Conservation (phyloP, 2,329 filamentous ascomycete species). For the Monilinia fructigena region DNA sequence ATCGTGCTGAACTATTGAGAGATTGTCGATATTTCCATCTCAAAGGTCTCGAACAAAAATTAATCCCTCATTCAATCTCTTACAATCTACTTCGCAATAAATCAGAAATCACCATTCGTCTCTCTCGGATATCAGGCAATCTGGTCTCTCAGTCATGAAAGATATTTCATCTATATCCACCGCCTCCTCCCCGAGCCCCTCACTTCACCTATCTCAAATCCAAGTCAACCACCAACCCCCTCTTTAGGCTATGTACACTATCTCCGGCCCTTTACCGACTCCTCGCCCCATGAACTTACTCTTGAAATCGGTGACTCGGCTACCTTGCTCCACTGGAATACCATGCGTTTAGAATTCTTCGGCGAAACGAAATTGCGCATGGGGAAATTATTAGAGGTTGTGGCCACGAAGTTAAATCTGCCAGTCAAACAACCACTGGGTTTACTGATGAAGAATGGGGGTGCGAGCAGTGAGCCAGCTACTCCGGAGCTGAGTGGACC, state of each 20-base stretch:
- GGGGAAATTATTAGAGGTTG: constrained; percentile 71
- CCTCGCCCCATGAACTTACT: constrained; percentile 68
- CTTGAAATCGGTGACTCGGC: constrained; percentile 69
- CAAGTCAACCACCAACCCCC: constrained; percentile 25
- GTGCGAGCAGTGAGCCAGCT: constrained; percentile 58
- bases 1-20: constrained; percentile 73
- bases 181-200: constrained; percentile 33
- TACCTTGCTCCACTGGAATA: constrained; percentile 51
- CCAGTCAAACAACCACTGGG: constrained; percentile 62
- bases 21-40: constrained; percentile 94
- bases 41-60: constrained; percentile 82
- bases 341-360: constrained; percentile 59
- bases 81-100: constrained; percentile 69
- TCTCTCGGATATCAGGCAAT: constrained; percentile 89
- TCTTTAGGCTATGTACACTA: constrained; percentile 67
- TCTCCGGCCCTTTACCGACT: constrained; percentile 81
- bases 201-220: constrained; percentile 26
- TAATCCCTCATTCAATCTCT: constrained; percentile 73
- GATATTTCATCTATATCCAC: constrained; percentile 43
- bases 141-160: constrained; percentile 66
- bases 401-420: constrained; percentile 76
- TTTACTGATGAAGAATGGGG: constrained; percentile 65
- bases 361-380: constrained; percentile 68
- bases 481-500: constrained; percentile 68
- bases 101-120: constrained; percentile 73